Conservation (phyloP, 495 filamentous ascomycete species). For the Mytilinidion resinicola region DNA sequence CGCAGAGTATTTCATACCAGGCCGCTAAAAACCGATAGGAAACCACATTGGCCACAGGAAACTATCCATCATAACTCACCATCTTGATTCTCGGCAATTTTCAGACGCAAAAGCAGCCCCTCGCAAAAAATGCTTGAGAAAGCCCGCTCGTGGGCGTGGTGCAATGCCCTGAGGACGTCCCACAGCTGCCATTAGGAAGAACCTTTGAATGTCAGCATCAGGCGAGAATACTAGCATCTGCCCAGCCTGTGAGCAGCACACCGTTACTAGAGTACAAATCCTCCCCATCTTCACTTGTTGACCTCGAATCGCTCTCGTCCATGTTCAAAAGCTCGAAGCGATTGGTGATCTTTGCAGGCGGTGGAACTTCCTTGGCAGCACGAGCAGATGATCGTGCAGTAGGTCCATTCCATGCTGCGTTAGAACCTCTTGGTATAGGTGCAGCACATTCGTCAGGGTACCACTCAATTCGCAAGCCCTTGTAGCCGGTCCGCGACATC, state of each 20-base stretch:
- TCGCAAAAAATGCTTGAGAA: no score
- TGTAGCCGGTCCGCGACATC: conserved; percentile 70
- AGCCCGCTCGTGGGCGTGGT: no score
- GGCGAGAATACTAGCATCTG: conserved; percentile 4
- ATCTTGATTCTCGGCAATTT: no score
- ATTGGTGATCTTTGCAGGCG: conserved; percentile 42
- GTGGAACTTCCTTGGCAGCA: conserved; percentile 21
- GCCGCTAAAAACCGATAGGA: no score
- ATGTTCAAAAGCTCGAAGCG: conserved; percentile 61
- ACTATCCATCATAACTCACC: no score
- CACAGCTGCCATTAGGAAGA: no score
- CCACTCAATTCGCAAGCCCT: conserved; percentile 65
- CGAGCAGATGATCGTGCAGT: background rate
- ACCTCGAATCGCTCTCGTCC: conserved; percentile 43
- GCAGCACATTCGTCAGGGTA: conserved; percentile 68
- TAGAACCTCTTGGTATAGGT: conserved; percentile 42
- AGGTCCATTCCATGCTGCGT: conserved; percentile 18
- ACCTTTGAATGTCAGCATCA: background rate
- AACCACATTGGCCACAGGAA: no score
- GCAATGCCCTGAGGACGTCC: no score
- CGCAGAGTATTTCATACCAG: no score
- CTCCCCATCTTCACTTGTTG: conserved; percentile 6
- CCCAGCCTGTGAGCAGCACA: conserved; percentile 1
- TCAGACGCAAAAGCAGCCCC: no score
- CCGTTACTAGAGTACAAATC: background rate